Evolutionary conservation across 2,329 filamentous ascomycete species (phyloP).

Genomic region (Fusarium sp.): DNA sequence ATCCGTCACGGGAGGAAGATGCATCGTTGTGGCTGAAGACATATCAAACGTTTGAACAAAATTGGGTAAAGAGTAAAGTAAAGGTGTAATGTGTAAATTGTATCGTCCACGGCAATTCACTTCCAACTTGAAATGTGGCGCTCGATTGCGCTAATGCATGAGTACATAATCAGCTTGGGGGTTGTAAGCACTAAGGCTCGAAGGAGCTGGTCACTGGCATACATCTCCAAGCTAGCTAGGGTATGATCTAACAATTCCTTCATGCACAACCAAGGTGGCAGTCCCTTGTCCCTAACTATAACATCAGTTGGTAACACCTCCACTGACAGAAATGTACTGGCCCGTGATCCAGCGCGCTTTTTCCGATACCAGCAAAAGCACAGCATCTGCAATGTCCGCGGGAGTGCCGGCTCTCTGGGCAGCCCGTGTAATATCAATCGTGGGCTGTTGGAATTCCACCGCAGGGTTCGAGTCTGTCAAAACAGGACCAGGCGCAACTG

Average conservation of each 20-base stretch:
- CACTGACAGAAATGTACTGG: constrained; percentile 26
- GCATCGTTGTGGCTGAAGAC: background rate
- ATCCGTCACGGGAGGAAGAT: background rate
- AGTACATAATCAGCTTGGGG: background rate
- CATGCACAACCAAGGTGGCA: background rate
- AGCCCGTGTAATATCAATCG: constrained; percentile 46
- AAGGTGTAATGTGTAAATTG: background rate
- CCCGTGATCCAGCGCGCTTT: constrained; percentile 30
- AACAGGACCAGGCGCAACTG: constrained; percentile 56
- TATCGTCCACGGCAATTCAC: background rate
- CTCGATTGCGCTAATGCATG: too few relatives aligned
- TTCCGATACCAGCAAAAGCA: constrained; percentile 21
- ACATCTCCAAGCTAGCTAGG: background rate
- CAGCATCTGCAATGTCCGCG: constrained; percentile 58
- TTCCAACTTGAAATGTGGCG: background rate
- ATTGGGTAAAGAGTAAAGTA: background rate
- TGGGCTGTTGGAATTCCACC: constrained; percentile 30
- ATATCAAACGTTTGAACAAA: background rate
- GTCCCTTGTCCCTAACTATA: background rate
- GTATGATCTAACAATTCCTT: background rate
- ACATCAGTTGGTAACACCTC: constrained; percentile 5
- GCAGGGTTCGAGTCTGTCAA: constrained; percentile 51
- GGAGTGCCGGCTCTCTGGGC: constrained; percentile 51
- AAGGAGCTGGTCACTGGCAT: background rate
- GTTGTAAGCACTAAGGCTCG: background rate